Evolutionary conservation across 1,139 yeast species (phyloP).

Genomic region (Nakaseomyces bracarensis): DNA sequence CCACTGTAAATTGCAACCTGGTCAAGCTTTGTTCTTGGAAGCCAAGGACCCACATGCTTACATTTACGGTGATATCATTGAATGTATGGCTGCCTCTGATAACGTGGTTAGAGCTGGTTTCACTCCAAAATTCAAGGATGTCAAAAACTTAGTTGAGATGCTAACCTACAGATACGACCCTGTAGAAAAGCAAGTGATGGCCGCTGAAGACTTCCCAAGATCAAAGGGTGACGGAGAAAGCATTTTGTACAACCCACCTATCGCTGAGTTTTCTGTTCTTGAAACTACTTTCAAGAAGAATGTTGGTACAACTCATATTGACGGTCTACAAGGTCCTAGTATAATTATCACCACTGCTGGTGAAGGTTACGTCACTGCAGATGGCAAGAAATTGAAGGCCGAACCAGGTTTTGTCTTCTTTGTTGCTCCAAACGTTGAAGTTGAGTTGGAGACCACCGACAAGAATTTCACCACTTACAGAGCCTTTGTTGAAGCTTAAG

Average conservation of each 20-base stretch:
- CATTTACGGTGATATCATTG: conserved; percentile 92
- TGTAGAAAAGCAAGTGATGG: conserved; percentile 89
- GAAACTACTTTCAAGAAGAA: conserved; percentile 51
- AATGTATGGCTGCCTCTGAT: conserved; percentile 99
- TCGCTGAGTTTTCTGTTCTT: conserved; percentile 87
- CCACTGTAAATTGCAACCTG: conserved; percentile 74
- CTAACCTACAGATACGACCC: conserved; percentile 84
- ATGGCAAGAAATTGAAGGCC: conserved; percentile 39
- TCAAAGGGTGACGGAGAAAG: conserved; percentile 61
- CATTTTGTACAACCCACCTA: conserved; percentile 85
- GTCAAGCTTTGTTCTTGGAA: conserved; percentile 93
- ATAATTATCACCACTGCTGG: conserved; percentile 81
- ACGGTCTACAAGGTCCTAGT: conserved; percentile 76
- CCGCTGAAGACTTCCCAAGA: conserved; percentile 51
- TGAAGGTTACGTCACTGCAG: conserved; percentile 46
- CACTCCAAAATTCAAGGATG: conserved; percentile 97
- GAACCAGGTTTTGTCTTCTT: conserved; percentile 73
- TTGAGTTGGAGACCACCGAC: conserved; percentile 50
- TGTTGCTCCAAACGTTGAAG: conserved; percentile 65
- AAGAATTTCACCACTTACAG: conserved; percentile 67
- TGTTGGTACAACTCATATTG: conserved; percentile 43
- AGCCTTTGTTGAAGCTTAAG: conserved; percentile 61
- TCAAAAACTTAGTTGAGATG: conserved; percentile 78
- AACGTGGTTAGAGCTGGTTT: conserved; percentile 97
- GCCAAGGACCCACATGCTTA: conserved; percentile 99